These are phyloP conservation scores for Fabrea salina DNA, from an alignment of 169 alveolate species.

Conservation along the genomic window DNA sequence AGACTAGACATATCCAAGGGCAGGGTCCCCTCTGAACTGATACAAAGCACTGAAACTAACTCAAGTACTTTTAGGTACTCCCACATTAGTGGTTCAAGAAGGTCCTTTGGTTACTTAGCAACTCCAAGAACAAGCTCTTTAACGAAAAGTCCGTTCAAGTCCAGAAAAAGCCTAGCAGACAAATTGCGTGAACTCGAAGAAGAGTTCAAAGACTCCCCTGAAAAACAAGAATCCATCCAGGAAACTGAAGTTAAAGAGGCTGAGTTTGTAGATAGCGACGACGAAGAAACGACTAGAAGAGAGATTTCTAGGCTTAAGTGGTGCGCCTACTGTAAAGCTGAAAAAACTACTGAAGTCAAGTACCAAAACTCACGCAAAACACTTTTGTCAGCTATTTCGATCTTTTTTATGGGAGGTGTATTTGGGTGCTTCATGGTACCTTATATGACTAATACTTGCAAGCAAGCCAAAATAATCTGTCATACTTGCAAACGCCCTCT, in stretches of 20 bases:
- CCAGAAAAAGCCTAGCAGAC: background rate
- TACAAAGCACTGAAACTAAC: no score
- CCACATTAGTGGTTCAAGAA: no score
- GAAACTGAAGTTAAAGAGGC: background rate
- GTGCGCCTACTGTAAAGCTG: constrained; percentile 17
- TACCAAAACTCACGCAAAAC: background rate
- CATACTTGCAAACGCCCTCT: background rate
- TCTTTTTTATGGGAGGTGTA: constrained; percentile 18
- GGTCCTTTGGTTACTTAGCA: no score
- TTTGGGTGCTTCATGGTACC: constrained; percentile 20
- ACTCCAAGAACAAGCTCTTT: background rate
- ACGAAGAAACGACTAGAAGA: background rate
- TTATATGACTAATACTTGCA: background rate
- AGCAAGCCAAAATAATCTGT: background rate
- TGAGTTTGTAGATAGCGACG: background rate
- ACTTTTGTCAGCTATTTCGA: constrained; percentile 1
- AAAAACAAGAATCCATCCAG: background rate
- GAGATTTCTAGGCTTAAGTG: constrained; percentile 16
- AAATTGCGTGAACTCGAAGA: constrained; percentile 23
- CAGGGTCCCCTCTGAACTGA: no score
- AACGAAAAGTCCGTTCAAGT: background rate
- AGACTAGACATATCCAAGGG: no score
- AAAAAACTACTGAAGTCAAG: background rate
- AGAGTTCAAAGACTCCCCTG: background rate
- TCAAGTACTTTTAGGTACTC: no score